Percentiles rank a stretch among this genome's conserved stretches.
phyloP scores from a whole-genome alignment of 345 rosid species.

The Dipteronia dyeriana region DNA sequence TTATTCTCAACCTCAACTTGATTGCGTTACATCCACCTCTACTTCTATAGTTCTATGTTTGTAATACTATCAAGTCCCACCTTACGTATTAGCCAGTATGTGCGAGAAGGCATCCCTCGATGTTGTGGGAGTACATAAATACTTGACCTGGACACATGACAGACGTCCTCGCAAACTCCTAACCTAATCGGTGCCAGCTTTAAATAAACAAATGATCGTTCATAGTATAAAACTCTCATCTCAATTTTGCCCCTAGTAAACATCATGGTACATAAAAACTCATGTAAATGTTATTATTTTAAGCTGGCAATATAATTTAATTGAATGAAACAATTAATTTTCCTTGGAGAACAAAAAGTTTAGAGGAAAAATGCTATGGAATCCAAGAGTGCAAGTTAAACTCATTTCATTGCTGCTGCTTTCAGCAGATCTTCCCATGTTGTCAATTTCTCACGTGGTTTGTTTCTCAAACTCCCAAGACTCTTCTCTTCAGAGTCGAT shows the following conservation, averaged over 20 bases:
- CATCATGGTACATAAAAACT: not conserved
- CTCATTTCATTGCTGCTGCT: constrained; percentile 32
- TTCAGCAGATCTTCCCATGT: constrained; percentile 57
- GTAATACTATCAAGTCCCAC: too few species aligned
- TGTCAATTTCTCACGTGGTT: constrained; percentile 71
- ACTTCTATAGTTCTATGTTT: too few species aligned
- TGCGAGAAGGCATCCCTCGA: too few species aligned
- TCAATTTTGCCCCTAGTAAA: not conserved
- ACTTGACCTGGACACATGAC: too few species aligned
- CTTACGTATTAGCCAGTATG: too few species aligned
- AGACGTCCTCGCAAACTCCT: too few species aligned
- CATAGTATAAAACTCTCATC: not conserved
- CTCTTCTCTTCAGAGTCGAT: constrained; percentile 73
- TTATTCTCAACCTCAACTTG: too few species aligned
- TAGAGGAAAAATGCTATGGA: not conserved
- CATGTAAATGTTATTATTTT: not conserved
- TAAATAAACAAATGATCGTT: not conserved
- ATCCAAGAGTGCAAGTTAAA: not conserved
- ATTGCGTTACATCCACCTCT: too few species aligned
- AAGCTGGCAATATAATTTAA: not conserved
- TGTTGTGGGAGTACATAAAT: too few species aligned
- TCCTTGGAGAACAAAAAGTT: not conserved
- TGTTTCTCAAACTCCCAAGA: constrained; percentile 57
- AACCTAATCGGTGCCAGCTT: too few species aligned
- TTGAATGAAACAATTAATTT: not conserved